Conservation (phyloP, 1,139 yeast genomes). For the Taiozyma sp. region DNA sequence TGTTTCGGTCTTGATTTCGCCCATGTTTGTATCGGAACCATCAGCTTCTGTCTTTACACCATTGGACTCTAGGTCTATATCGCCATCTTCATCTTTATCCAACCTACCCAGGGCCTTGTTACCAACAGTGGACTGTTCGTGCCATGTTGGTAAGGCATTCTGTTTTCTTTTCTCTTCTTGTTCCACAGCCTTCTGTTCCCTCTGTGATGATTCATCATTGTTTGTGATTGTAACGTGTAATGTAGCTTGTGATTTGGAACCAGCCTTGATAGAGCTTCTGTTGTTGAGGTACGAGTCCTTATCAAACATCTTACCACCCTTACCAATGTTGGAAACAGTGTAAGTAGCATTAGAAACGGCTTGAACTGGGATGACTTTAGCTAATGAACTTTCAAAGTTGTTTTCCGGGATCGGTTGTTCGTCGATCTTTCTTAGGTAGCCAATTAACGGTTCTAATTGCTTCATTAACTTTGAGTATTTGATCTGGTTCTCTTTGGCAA, state of each 20-base stretch:
- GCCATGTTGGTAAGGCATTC: constrained; percentile 97
- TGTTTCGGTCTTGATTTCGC: constrained; percentile 1
- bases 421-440: constrained; percentile 78
- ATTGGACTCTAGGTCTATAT: constrained; percentile 30
- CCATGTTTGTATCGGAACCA: background rate
- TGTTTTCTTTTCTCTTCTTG: constrained; percentile 77
- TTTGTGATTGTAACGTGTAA: constrained; percentile 90
- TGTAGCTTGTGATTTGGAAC: constrained; percentile 48
- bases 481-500: constrained; percentile 77
- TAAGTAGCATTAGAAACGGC: constrained; percentile 61
- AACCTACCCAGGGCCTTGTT: constrained; percentile 51
- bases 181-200: constrained; percentile 62
- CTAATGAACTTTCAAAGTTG: constrained; percentile 74
- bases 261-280: constrained; percentile 33
- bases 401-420: constrained; percentile 83
- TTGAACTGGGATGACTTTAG: constrained; percentile 80
- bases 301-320: constrained; percentile 34
- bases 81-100: constrained; percentile 37
- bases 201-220: constrained; percentile 68
- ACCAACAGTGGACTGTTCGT: constrained; percentile 85
- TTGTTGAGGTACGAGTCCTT: constrained; percentile 31
- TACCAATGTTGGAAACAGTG: constrained; percentile 40
- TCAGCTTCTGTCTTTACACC: constrained; percentile 8
- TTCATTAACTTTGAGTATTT: constrained; percentile 79
- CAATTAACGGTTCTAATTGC: constrained; percentile 85